Percentiles rank a stretch among this genome's conserved stretches.
These are phyloP conservation scores for Polygonum aviculare DNA, from an alignment of 148 eudicot species.

Conservation along the genomic window DNA sequence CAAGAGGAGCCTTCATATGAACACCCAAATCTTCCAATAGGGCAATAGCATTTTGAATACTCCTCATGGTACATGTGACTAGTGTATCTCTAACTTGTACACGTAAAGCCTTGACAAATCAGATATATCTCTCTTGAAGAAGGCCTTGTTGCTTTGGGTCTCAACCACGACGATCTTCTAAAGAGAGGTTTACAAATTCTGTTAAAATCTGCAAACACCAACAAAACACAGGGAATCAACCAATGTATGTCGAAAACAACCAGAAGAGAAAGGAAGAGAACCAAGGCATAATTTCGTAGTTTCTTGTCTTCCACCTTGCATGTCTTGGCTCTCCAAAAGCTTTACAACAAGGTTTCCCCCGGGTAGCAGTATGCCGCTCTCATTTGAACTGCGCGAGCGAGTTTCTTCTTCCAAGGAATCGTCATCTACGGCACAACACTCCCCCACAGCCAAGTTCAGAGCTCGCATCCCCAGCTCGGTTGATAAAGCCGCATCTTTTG, in stretches of 20 bases:
- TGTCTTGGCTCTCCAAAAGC: slow-evolving; percentile 80
- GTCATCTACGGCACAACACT: slow-evolving; percentile 22
- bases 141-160: slow-evolving; percentile 94
- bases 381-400: slow-evolving; percentile 14
- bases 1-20: no score
- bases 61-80: no score
- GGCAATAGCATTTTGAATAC: not conserved
- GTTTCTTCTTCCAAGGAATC: slow-evolving; percentile 14
- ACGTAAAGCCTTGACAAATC: slow-evolving; percentile 60
- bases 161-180: slow-evolving; percentile 68
- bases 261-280: not conserved
- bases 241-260: slow-evolving; percentile 4
- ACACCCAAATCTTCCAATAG: not conserved
- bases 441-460: slow-evolving; percentile 72
- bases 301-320: slow-evolving; percentile 36
- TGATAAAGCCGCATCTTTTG: slow-evolving; percentile 84
- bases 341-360: slow-evolving; percentile 82
- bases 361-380: slow-evolving; percentile 39
- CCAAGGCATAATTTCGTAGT: not conserved
- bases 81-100: not conserved
- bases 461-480: slow-evolving; percentile 90
- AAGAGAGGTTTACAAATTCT: slow-evolving; percentile 79
- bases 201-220: slow-evolving; percentile 45
- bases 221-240: not conserved
- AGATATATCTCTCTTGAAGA: slow-evolving; percentile 86